phyloP scores from a whole-genome alignment of 2,329 filamentous ascomycete genomes.

The Shiraia sp. region DNA sequence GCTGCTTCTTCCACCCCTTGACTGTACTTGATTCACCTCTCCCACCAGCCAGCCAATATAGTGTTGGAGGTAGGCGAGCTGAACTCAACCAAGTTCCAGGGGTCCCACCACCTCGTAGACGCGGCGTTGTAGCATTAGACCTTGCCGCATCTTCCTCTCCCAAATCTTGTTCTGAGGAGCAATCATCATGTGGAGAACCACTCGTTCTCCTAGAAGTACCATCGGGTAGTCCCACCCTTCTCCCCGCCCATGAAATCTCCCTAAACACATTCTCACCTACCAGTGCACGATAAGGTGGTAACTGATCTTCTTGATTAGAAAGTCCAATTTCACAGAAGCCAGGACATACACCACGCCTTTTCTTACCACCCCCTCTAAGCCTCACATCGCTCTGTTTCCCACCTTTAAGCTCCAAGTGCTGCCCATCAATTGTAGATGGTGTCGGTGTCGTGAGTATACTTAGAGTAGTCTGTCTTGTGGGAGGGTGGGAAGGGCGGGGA shows the following conservation, averaged over 20 bases:
- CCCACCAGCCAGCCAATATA: slow-evolving; percentile 34
- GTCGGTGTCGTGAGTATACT: neutral
- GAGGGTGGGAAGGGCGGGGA: neutral
- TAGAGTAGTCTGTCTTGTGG: neutral
- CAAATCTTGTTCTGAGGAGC: too few relatives aligned
- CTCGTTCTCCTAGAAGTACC: too few relatives aligned
- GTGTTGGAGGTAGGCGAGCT: slow-evolving; percentile 14
- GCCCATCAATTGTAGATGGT: neutral
- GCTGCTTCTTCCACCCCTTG: slow-evolving; percentile 24
- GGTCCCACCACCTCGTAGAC: slow-evolving; percentile 23
- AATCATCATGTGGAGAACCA: too few relatives aligned
- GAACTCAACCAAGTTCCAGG: slow-evolving; percentile 3
- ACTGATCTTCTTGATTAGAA: too few relatives aligned
- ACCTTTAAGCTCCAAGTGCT: slow-evolving; percentile 8
- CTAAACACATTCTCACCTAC: too few relatives aligned
- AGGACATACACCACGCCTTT: neutral
- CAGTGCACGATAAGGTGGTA: too few relatives aligned
- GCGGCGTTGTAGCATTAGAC: slow-evolving; percentile 1
- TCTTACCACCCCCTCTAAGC: neutral
- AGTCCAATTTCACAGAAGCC: neutral
- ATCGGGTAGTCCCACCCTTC: too few relatives aligned
- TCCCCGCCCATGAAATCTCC: too few relatives aligned
- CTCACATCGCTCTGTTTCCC: neutral
- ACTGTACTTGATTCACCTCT: slow-evolving; percentile 14
- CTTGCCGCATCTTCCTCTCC: too few relatives aligned